A percentile compares a stretch with the other conserved stretches of the same genome.
Evolutionary conservation across 2,329 filamentous ascomycete species (phyloP).

Genomic region (Colletotrichum sp.): DNA sequence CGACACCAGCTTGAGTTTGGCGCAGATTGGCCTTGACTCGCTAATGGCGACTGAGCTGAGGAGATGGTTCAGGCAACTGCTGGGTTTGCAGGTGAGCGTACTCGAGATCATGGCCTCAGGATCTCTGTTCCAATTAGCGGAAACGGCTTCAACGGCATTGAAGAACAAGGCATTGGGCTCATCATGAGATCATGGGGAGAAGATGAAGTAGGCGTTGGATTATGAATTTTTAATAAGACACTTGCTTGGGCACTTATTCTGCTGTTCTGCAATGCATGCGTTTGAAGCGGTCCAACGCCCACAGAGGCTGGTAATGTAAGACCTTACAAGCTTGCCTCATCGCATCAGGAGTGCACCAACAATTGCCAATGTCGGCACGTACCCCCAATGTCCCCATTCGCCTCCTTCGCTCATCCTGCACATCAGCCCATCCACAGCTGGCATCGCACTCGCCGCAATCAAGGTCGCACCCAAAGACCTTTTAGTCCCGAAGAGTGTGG

Average conservation of each 20-base stretch:
- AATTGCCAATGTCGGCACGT: background rate
- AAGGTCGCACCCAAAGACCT: background rate
- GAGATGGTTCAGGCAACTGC: background rate
- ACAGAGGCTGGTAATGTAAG: background rate
- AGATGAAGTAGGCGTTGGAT: background rate
- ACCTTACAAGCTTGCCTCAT: background rate
- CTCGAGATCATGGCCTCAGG: conserved; percentile 15
- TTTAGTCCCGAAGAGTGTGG: background rate
- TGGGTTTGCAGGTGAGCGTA: background rate
- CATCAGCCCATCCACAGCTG: background rate
- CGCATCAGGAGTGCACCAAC: background rate
- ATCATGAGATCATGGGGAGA: background rate
- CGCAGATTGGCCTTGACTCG: background rate
- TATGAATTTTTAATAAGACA: background rate
- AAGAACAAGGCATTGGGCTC: background rate
- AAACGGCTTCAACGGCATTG: background rate
- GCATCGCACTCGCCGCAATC: background rate
- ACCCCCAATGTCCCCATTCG: background rate
- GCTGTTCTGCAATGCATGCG: background rate
- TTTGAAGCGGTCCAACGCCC: background rate
- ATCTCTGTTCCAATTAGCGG: background rate
- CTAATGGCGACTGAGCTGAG: background rate
- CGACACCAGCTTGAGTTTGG: background rate
- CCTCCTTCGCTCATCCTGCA: background rate
- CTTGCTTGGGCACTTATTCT: background rate